Conservation (phyloP, 352 stramenopile species). For the Globisporangium echinulatum region DNA sequence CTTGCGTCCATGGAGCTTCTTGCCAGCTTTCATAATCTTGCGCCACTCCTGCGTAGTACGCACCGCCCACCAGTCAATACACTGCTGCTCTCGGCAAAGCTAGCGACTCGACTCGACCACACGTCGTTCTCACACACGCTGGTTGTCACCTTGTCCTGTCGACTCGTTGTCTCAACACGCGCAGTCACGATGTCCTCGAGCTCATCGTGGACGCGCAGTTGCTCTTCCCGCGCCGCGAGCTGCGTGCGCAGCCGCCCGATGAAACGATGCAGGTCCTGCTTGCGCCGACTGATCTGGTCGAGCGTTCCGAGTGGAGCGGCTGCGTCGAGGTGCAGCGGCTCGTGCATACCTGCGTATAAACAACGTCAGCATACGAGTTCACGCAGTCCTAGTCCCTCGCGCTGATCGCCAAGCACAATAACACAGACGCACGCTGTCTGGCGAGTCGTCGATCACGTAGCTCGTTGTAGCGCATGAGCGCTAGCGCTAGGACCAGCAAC, state of each 20-base stretch:
- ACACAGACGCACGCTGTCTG: conserved; percentile 5
- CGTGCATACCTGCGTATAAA: conserved; percentile 30
- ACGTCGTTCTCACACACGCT: background rate
- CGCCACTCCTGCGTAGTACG: conserved; percentile 41
- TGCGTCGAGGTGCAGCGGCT: conserved; percentile 31
- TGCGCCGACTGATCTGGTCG: conserved; percentile 48
- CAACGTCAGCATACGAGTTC: background rate
- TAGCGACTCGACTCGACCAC: too few relatives aligned
- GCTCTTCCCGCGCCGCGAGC: conserved; percentile 41
- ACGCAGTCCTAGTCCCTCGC: background rate
- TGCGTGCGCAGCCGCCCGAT: conserved; percentile 45
- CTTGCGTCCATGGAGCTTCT: conserved; percentile 55
- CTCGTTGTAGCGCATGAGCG: conserved; percentile 27
- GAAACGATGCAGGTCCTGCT: conserved; percentile 54
- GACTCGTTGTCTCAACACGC: conserved; percentile 36
- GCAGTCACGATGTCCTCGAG: conserved; percentile 62
- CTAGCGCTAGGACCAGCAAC: conserved; percentile 28
- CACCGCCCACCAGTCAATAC: too few relatives aligned
- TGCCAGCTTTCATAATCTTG: conserved; percentile 55
- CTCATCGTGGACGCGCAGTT: conserved; percentile 54
- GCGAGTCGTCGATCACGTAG: conserved; percentile 21
- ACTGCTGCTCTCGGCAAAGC: too few relatives aligned
- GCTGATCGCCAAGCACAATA: background rate
- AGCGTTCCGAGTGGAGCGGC: conserved; percentile 20
- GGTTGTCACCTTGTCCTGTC: conserved; percentile 32